phyloP scores from a whole-genome alignment of 805 yeast species.

The Metschnikowia anglica region DNA sequence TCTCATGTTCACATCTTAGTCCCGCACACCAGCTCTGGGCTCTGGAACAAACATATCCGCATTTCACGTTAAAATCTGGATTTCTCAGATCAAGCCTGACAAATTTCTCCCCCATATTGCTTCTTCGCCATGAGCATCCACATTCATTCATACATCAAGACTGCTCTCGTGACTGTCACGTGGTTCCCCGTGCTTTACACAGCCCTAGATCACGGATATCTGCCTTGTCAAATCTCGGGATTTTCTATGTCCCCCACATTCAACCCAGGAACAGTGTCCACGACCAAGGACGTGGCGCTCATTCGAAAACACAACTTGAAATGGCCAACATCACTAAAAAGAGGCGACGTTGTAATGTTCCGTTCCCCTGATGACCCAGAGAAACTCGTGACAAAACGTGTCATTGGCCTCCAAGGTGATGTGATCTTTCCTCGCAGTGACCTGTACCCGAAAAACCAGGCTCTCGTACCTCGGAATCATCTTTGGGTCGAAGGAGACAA shows the following conservation, averaged over 20 bases:
- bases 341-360: constrained; percentile 74
- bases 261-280: constrained; percentile 58
- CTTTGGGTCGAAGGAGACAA: constrained; percentile 97
- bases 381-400: constrained; percentile 72
- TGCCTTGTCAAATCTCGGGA: constrained; percentile 74
- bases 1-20: too few relatives aligned
- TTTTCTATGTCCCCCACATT: constrained; percentile 86
- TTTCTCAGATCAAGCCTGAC: too few relatives aligned
- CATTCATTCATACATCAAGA: constrained; percentile 19
- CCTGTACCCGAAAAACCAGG: constrained; percentile 64
- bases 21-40: too few relatives aligned
- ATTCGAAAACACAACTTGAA: constrained; percentile 64
- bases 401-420: constrained; percentile 76
- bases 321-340: constrained; percentile 43
- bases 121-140: not conserved
- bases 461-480: constrained; percentile 73
- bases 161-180: constrained; percentile 33
- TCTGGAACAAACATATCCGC: too few relatives aligned
- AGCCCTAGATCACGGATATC: constrained; percentile 66
- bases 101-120: not conserved
- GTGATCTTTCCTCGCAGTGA: constrained; percentile 52
- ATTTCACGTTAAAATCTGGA: too few relatives aligned
- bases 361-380: constrained; percentile 82
- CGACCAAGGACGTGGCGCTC: constrained; percentile 58
- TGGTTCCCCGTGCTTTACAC: constrained; percentile 84